Percentiles rank a stretch among this genome's conserved stretches.
These are phyloP conservation scores for Taiozyma sp. DNA, from an alignment of 1,139 yeast genomes.

Conservation along the genomic window DNA sequence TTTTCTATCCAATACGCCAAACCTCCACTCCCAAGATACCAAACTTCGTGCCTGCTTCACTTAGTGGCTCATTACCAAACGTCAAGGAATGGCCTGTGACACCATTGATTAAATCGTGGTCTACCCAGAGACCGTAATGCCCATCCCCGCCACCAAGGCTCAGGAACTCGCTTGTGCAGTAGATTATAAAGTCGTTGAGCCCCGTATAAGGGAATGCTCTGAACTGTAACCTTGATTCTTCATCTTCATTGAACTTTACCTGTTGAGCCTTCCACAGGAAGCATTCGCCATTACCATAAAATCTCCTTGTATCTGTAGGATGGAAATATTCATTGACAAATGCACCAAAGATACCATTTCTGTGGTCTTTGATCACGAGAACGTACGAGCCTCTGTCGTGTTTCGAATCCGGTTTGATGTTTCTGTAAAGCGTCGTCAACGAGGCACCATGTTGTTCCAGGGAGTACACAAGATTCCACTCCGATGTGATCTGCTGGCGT, in stretches of 20 bases:
- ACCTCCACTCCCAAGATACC: constrained; percentile 75
- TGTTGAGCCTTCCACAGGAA: constrained; percentile 75
- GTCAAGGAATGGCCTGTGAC: constrained; percentile 78
- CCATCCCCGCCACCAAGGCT: constrained; percentile 94
- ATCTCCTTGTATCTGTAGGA: constrained; percentile 66
- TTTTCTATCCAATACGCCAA: constrained; percentile 53
- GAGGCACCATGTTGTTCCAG: constrained; percentile 93
- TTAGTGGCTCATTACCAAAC: constrained; percentile 83
- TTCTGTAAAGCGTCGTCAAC: constrained; percentile 62
- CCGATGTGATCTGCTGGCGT: constrained; percentile 67
- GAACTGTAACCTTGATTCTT: constrained; percentile 39
- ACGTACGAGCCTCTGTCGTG: constrained; percentile 56
- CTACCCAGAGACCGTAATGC: constrained; percentile 89
- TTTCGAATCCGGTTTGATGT: constrained; percentile 29
- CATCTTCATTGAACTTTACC: constrained; percentile 9
- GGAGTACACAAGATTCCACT: constrained; percentile 78
- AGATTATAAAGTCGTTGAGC: constrained; percentile 77
- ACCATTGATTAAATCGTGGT: constrained; percentile 68
- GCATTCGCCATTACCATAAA: constrained; percentile 94
- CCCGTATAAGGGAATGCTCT: constrained; percentile 91
- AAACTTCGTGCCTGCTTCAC: constrained; percentile 58
- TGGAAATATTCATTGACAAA: constrained; percentile 72
- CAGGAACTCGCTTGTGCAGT: constrained; percentile 72
- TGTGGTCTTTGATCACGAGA: constrained; percentile 59
- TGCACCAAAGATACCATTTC: constrained; percentile 73